phyloP scores from a whole-genome alignment of 2,329 filamentous ascomycete species.

The Ceratocystis cubensis region DNA sequence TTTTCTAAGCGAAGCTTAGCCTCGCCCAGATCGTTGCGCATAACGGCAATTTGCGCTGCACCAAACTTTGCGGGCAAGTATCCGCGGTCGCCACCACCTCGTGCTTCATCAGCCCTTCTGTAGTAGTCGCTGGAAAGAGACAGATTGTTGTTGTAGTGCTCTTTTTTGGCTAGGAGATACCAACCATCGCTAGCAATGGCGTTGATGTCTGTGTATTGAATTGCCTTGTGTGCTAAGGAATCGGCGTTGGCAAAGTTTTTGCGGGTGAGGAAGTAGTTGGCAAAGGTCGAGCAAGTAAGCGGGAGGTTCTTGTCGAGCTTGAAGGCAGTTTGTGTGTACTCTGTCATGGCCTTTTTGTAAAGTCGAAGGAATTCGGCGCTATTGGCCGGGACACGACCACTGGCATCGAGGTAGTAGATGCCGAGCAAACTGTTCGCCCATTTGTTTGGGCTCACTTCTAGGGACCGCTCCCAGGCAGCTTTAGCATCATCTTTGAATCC shows the following conservation, averaged over 20 bases:
- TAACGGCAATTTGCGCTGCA: conserved; percentile 73
- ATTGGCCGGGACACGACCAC: conserved; percentile 67
- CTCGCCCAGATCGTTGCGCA: conserved; percentile 74
- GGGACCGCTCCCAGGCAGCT: conserved; percentile 72
- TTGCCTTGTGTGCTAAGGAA: conserved; percentile 77
- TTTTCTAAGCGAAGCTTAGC: conserved; percentile 91
- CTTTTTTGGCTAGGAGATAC: conserved; percentile 86
- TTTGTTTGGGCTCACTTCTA: conserved; percentile 72
- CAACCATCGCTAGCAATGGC: conserved; percentile 94
- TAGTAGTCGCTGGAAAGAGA: conserved; percentile 76
- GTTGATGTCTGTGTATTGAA: conserved; percentile 91
- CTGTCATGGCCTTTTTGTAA: conserved; percentile 88
- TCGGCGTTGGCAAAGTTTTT: conserved; percentile 74
- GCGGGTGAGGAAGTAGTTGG: conserved; percentile 74
- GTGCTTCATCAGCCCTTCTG: conserved; percentile 75
- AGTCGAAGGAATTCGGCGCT: conserved; percentile 72
- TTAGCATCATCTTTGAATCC: conserved; percentile 90
- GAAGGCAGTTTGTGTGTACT: conserved; percentile 87
- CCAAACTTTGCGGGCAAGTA: conserved; percentile 94
- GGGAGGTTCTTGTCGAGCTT: conserved; percentile 87
- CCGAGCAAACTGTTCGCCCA: conserved; percentile 82
- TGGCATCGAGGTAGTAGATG: conserved; percentile 78
- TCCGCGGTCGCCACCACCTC: conserved; percentile 80
- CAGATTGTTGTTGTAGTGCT: conserved; percentile 67
- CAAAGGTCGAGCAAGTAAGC: conserved; percentile 80